Evolutionary conservation across 352 stramenopile species (phyloP).

Genomic region (Globisporangium polare): DNA sequence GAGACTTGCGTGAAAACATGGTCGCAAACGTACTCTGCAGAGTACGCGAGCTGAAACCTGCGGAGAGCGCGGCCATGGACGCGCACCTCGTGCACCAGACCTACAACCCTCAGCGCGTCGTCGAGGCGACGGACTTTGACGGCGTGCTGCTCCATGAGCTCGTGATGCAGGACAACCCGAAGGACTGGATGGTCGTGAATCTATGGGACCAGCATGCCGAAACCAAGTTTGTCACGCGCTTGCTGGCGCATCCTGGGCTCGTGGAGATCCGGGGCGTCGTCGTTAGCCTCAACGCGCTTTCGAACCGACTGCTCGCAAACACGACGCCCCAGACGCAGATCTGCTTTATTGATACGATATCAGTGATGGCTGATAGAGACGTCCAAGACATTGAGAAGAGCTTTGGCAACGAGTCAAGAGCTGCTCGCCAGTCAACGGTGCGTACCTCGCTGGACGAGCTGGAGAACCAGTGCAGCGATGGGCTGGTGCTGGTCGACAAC

Average conservation of each 20-base stretch:
- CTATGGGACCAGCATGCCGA: conserved; percentile 68
- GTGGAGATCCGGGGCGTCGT: conserved; percentile 40
- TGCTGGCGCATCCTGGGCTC: conserved; percentile 34
- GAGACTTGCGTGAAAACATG: conserved; percentile 55
- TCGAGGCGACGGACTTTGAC: conserved; percentile 24
- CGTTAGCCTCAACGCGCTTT: conserved; percentile 40
- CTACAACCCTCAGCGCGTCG: neutral
- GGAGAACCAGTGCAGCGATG: conserved; percentile 15
- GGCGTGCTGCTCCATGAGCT: conserved; percentile 44
- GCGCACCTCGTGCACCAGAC: conserved; percentile 6
- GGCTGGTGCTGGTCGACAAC: conserved; percentile 30
- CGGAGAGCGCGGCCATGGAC: neutral
- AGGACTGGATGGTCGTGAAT: conserved; percentile 45
- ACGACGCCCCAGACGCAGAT: conserved; percentile 55
- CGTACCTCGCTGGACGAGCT: conserved; percentile 38
- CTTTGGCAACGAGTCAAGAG: conserved; percentile 3
- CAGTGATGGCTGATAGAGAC: conserved; percentile 14
- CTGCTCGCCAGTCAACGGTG: neutral
- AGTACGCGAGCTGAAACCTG: conserved; percentile 12
- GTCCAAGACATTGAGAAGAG: conserved; percentile 23
- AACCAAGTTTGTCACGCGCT: conserved; percentile 29
- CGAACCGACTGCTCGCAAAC: conserved; percentile 48
- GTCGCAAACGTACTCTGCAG: conserved; percentile 45
- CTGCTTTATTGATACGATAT: conserved; percentile 19
- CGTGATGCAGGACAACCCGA: conserved; percentile 34